Conservation (phyloP, 345 rosid species). For the Moringa oleifera region DNA sequence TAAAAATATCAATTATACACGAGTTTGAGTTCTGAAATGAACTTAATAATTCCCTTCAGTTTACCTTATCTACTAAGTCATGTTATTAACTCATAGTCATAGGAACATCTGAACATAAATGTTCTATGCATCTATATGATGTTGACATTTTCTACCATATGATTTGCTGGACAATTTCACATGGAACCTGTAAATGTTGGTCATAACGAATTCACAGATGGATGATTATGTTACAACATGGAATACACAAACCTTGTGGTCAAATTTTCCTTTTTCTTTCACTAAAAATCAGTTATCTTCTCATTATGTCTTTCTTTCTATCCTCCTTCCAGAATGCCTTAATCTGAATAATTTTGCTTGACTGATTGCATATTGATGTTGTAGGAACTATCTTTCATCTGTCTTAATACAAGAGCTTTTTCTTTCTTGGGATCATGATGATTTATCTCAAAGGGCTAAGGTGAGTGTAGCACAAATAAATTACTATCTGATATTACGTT, state of each 20-base stretch:
- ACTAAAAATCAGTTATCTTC: background rate
- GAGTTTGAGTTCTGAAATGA: too few relatives aligned
- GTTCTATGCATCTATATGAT: too few relatives aligned
- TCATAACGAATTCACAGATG: background rate
- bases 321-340: background rate
- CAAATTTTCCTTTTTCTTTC: background rate
- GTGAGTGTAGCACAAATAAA: slow-evolving; percentile 26
- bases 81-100: too few relatives aligned
- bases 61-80: too few relatives aligned
- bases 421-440: slow-evolving; percentile 97
- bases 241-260: background rate
- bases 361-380: slow-evolving; percentile 30
- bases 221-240: background rate
- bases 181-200: background rate
- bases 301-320: background rate
- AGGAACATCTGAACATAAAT: too few relatives aligned
- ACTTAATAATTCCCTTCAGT: too few relatives aligned
- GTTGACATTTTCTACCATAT: too few relatives aligned
- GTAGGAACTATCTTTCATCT: slow-evolving; percentile 96
- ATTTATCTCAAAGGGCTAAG: slow-evolving; percentile 89
- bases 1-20: too few relatives aligned
- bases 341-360: slow-evolving; percentile 12
- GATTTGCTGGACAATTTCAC: too few relatives aligned
- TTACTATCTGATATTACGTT: background rate
- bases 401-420: slow-evolving; percentile 93